Evolutionary conservation across 2,329 filamentous ascomycete genomes (phyloP).

Genomic region (Aspergillus fumigatiaffinis): DNA sequence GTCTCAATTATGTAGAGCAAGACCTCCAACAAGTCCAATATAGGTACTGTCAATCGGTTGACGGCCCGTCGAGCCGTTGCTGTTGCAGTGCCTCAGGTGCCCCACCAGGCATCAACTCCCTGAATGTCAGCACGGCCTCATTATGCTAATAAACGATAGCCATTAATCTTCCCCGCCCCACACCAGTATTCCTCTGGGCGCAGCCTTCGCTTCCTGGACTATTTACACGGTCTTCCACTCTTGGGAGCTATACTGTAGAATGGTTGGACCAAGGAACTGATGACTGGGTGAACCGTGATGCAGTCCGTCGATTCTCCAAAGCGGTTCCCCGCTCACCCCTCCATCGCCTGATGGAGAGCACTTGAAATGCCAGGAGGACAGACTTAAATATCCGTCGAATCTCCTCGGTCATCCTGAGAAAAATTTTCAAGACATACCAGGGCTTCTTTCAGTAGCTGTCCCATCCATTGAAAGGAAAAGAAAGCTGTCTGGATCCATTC

Average conservation of each 20-base stretch:
- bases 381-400: not conserved
- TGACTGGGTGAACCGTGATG: not conserved
- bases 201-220: not conserved
- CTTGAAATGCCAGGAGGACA: not conserved
- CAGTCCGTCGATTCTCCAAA: not conserved
- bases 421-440: no score
- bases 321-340: conserved; percentile 8
- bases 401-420: not conserved
- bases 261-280: conserved; percentile 4
- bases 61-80: conserved; percentile 16
- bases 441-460: not conserved
- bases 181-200: not conserved
- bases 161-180: not conserved
- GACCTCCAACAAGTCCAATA: not conserved
- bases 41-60: conserved; percentile 3
- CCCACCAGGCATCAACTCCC: conserved; percentile 1
- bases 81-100: not conserved
- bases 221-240: not conserved
- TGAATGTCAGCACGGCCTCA: no score
- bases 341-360: conserved; percentile 3
- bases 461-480: not conserved
- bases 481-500: not conserved
- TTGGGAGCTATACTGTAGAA: not conserved
- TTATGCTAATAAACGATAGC: no score
- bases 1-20: not conserved